These are phyloP conservation scores for Pichia nanzhaoensis DNA, from an alignment of 805 yeast genomes.

Conservation along the genomic window DNA sequence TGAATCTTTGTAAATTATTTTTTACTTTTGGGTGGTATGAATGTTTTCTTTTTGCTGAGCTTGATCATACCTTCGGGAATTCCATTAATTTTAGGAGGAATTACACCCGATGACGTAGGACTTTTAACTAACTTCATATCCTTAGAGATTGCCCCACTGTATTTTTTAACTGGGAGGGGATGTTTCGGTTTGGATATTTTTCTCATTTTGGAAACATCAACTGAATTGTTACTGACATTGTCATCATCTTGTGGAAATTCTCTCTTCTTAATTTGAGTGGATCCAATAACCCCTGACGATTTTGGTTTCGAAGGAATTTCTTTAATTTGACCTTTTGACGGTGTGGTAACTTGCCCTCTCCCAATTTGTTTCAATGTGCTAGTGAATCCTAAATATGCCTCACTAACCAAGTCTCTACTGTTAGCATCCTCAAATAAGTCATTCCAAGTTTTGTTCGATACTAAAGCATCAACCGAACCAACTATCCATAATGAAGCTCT, in stretches of 20 bases:
- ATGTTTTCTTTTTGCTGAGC: constrained; percentile 13
- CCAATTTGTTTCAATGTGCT: not conserved
- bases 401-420: constrained; percentile 32
- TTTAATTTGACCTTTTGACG: not conserved
- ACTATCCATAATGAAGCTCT: constrained; percentile 86
- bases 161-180: constrained; percentile 1
- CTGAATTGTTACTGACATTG: not conserved
- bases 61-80: constrained; percentile 10
- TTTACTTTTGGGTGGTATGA: not conserved
- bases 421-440: constrained; percentile 61
- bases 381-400: constrained; percentile 25
- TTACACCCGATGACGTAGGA: constrained; percentile 7
- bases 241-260: not conserved
- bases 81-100: not conserved
- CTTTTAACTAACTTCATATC: constrained; percentile 1
- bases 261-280: not conserved
- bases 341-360: not conserved
- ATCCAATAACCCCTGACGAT: constrained; percentile 2
- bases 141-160: constrained; percentile 5
- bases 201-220: not conserved
- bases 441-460: constrained; percentile 65
- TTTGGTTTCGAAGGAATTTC: not conserved
- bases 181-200: not conserved
- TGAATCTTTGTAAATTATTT: not conserved
- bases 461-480: constrained; percentile 68